phyloP scores from a whole-genome alignment of 768 basidiomycete genomes.

The Termitomyces sp. region DNA sequence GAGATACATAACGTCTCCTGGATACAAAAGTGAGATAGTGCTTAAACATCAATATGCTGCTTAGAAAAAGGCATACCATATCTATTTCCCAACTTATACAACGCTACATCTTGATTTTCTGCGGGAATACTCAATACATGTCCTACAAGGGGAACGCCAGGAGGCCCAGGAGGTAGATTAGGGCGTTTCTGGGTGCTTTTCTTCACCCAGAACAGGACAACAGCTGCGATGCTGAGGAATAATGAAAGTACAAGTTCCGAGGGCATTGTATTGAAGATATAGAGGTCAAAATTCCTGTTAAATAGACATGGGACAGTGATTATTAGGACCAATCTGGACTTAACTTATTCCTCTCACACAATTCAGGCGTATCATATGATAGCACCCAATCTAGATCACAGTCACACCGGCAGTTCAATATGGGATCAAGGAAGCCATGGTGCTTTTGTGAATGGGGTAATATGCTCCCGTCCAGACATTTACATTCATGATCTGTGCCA shows the following conservation, averaged over 20 bases:
- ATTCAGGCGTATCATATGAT: background rate
- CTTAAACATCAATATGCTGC: background rate
- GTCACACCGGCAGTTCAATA: background rate
- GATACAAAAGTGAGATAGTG: background rate
- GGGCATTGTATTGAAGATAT: background rate
- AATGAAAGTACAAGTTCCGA: background rate
- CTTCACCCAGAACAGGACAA: background rate
- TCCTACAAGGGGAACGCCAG: slow-evolving; percentile 29
- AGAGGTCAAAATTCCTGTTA: background rate
- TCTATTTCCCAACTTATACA: slow-evolving; percentile 24
- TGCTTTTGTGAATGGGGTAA: too few species aligned
- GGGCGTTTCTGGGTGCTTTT: background rate
- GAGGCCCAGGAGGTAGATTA: slow-evolving; percentile 29
- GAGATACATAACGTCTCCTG: slow-evolving; percentile 17
- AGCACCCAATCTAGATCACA: background rate
- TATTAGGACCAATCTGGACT: background rate
- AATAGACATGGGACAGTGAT: background rate
- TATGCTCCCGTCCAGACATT: too few species aligned
- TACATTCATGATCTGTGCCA: too few species aligned
- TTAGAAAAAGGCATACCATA: slow-evolving; percentile 23
- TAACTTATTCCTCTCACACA: background rate
- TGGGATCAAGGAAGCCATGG: too few species aligned
- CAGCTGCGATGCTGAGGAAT: background rate
- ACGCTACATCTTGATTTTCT: slow-evolving; percentile 17
- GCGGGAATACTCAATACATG: slow-evolving; percentile 20